Evolutionary conservation across 495 filamentous ascomycete species (phyloP), one percentile per base, ranked within the genome.

Genomic region (Schizothecium vesticola): DNA sequence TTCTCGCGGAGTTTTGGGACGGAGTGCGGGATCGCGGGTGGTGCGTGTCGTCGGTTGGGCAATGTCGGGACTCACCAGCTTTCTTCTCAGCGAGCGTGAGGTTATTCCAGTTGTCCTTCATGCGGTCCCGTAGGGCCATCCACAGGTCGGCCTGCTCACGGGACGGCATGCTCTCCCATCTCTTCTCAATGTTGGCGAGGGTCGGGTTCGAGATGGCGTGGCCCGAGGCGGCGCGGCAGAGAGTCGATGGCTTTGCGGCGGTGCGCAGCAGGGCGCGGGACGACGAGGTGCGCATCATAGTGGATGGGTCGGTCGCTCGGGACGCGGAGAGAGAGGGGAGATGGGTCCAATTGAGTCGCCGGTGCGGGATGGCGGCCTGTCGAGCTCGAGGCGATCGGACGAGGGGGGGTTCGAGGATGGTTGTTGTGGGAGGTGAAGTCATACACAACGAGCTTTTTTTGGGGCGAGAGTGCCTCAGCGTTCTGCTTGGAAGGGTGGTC

Each of bases 91-190:
- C 88, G 70, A 94, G 56, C 29, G 95, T 99, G 86, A 99, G 84
- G 74, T 97, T 92, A 75, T 90, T 86, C 95, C 95, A 99, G 80
- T 92, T 91, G 70, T 85, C 88, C 91, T 97, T 98, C 95, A 98
- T 98, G 75, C 95, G 89, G 84, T 99, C 95, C 75, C 95, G 85
- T 78, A 99, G 85, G 74, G 90, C 84, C 95, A 99, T 99, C 94
- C 94, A 99, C 73, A 99, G 82, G 77, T 98, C 95, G 69, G 96
- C 95, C 88, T 99, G 95, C 87, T 99, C 95, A 85, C 96, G 92
- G 66, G 94, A 92, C 51, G 93, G 93, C 91, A 99, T 91, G 66
- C 78, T 86, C 85, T 99, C 95, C 95, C 95, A 99, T 82, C 95
- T 86, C 91, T 97, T 98, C 89, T 99, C 95, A 77, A 99, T 97